A percentile compares a stretch with the other conserved stretches of the same genome.
phyloP scores from a whole-genome alignment of 768 basidiomycete species.

The Tulasnella sp. region DNA sequence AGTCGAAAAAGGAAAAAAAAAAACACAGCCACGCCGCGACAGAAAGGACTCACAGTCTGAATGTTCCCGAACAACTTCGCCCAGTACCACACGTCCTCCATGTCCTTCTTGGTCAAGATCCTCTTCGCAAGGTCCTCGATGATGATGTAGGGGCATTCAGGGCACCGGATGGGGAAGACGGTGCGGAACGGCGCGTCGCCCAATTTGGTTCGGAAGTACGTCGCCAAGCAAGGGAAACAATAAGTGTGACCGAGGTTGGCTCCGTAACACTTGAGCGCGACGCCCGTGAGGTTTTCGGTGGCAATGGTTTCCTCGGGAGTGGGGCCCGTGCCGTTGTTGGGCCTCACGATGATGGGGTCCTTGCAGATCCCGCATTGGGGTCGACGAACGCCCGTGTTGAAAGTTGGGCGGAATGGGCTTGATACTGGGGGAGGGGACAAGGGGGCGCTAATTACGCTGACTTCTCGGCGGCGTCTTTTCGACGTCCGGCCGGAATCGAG shows the following conservation, averaged over 20 bases:
- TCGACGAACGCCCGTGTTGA: neutral
- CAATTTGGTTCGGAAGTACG: conserved; percentile 1
- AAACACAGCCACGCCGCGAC: neutral
- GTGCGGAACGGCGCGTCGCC: neutral
- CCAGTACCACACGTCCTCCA: neutral
- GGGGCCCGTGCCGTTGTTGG: neutral
- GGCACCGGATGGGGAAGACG: conserved; percentile 19
- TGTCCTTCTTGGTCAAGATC: neutral
- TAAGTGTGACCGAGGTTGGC: neutral
- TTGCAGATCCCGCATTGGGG: neutral
- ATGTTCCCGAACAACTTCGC: neutral
- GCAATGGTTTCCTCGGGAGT: neutral
- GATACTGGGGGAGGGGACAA: neutral
- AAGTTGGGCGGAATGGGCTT: too few relatives aligned
- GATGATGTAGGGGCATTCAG: conserved; percentile 1
- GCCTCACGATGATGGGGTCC: neutral
- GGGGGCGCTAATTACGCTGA: neutral
- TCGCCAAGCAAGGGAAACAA: conserved; percentile 15
- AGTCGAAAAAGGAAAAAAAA: too few relatives aligned
- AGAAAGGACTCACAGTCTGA: neutral
- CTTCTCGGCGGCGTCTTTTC: neutral
- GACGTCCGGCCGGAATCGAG: neutral
- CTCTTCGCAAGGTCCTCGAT: neutral
- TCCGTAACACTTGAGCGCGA: neutral
- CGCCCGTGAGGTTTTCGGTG: neutral